phyloP scores from a whole-genome alignment of 2,329 filamentous ascomycete genomes.

The Neofusicoccum sp. region DNA sequence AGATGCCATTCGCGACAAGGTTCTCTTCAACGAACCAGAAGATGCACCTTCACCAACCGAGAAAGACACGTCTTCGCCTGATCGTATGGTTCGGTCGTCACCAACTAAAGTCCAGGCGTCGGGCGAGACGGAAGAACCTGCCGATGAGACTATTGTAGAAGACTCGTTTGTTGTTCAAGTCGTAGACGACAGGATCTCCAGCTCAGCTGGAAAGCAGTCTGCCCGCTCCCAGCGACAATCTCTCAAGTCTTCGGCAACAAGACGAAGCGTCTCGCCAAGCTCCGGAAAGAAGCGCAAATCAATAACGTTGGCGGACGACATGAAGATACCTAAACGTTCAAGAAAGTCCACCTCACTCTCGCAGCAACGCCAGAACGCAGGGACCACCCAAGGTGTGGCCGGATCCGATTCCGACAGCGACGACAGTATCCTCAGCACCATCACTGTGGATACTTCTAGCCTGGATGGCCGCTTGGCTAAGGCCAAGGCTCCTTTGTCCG shows the following conservation, averaged over 20 bases:
- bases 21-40: not conserved
- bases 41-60: not conserved
- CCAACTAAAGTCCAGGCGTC: not conserved
- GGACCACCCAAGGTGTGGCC: conserved; percentile 18
- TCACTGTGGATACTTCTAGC: conserved; percentile 33
- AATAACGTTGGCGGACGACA: conserved; percentile 17
- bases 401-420: conserved; percentile 22
- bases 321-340: conserved; percentile 23
- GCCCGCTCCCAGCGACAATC: not conserved
- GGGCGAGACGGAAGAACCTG: not conserved
- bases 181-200: not conserved
- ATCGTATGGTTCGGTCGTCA: not conserved
- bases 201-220: not conserved
- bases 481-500: not conserved
- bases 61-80: not conserved
- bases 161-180: not conserved
- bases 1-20: not conserved
- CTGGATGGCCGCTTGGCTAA: not conserved
- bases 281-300: conserved; percentile 26
- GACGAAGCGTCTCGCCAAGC: not conserved
- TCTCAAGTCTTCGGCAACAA: not conserved
- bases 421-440: conserved; percentile 40
- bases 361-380: not conserved
- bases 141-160: not conserved
- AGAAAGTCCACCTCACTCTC: not conserved